These are phyloP conservation scores for Phoma sp. DNA, from an alignment of 2,329 filamentous ascomycete genomes.

Conservation along the genomic window DNA sequence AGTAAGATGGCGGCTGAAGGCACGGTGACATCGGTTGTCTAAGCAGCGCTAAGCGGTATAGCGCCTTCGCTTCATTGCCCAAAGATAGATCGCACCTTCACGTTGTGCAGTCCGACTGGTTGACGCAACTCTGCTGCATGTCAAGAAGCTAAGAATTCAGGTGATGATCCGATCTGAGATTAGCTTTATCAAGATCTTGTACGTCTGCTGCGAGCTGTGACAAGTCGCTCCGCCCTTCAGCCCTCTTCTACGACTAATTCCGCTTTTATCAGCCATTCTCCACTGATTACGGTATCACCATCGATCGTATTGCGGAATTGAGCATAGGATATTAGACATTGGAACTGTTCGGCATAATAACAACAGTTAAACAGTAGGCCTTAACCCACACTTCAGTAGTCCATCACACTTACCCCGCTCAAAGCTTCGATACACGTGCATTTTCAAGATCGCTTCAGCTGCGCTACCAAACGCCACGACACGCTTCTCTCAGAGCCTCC, in stretches of 20 bases:
- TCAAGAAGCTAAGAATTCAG: conserved; percentile 12
- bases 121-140: conserved; percentile 1
- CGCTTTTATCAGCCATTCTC: conserved; percentile 18
- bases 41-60: conserved; percentile 7
- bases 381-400: not conserved
- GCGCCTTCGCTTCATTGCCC: conserved; percentile 15
- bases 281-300: conserved; percentile 15
- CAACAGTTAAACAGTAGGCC: not conserved
- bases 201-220: not conserved
- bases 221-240: conserved; percentile 9
- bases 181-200: conserved; percentile 4
- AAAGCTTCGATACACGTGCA: not conserved
- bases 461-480: conserved; percentile 5
- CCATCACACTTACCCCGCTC: not conserved
- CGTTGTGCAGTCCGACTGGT: conserved; percentile 2
- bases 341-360: not conserved
- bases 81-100: conserved; percentile 15
- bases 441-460: conserved; percentile 6
- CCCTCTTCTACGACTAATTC: conserved; percentile 17
- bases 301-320: conserved; percentile 18
- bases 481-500: conserved; percentile 3
- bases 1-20: conserved; percentile 4
- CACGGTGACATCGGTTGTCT: conserved; percentile 7
- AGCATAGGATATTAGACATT: not conserved
- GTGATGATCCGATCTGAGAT: conserved; percentile 4